Evolutionary conservation across 805 yeast genomes (phyloP).

Genomic region (Saccharomycopsis sp.): DNA sequence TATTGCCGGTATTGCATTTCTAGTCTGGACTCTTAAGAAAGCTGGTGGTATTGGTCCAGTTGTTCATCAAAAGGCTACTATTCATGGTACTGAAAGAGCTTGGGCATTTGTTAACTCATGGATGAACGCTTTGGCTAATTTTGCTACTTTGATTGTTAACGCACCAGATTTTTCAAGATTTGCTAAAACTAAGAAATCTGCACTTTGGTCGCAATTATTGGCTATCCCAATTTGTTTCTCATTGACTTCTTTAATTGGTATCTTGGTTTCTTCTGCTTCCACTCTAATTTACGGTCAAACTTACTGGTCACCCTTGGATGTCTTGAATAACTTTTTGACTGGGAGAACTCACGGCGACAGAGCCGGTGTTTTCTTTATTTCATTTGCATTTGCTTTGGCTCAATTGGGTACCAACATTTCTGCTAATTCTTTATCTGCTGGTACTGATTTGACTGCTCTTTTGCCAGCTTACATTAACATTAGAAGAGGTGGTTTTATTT

Average conservation of each 20-base stretch:
- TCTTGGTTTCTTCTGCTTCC: slow-evolving; percentile 76
- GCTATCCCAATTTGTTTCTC: slow-evolving; percentile 76
- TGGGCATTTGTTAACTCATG: slow-evolving; percentile 80
- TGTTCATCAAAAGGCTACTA: slow-evolving; percentile 44
- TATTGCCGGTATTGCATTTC: slow-evolving; percentile 73
- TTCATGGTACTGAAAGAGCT: slow-evolving; percentile 56
- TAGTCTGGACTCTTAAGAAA: slow-evolving; percentile 77
- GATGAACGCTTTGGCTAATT: slow-evolving; percentile 79
- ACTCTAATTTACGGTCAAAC: slow-evolving; percentile 57
- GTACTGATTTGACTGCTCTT: slow-evolving; percentile 64
- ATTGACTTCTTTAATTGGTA: slow-evolving; percentile 77
- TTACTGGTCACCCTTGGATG: slow-evolving; percentile 81
- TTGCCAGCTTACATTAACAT: slow-evolving; percentile 61
- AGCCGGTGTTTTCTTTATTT: slow-evolving; percentile 73
- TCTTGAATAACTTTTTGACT: slow-evolving; percentile 56
- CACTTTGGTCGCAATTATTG: slow-evolving; percentile 50
- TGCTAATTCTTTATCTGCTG: slow-evolving; percentile 64
- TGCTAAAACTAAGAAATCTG: slow-evolving; percentile 49
- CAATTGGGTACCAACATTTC: slow-evolving; percentile 75
- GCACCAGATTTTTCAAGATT: slow-evolving; percentile 88
- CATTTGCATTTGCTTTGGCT: slow-evolving; percentile 64
- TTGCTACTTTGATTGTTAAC: slow-evolving; percentile 81
- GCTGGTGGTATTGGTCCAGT: slow-evolving; percentile 77
- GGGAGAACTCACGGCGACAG: slow-evolving; percentile 50
- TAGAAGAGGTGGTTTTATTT: slow-evolving; percentile 73